These are phyloP conservation scores for Ceratocystis smalleyi DNA, from an alignment of 2,329 filamentous ascomycete genomes.

Conservation along the genomic window DNA sequence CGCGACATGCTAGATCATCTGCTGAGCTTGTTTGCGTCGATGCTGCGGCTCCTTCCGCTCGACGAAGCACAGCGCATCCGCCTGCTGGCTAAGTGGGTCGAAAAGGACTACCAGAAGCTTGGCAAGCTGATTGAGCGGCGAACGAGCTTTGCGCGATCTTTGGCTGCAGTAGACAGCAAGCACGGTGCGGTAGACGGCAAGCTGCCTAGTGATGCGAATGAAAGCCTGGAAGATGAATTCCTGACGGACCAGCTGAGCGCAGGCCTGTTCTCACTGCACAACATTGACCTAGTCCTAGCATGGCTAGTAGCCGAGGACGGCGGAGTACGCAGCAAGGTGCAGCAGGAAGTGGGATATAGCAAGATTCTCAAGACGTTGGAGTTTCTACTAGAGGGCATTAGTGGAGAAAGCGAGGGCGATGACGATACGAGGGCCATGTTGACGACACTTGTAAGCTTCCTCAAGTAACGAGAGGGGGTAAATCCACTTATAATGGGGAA, in stretches of 20 bases:
- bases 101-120: slow-evolving; percentile 84
- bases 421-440: slow-evolving; percentile 40
- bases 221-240: slow-evolving; percentile 55
- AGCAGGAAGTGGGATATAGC: slow-evolving; percentile 44
- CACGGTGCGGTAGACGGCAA: slow-evolving; percentile 19
- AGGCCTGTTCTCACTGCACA: slow-evolving; percentile 70
- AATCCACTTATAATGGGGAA: not conserved
- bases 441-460: slow-evolving; percentile 35
- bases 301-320: slow-evolving; percentile 86
- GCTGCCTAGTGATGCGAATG: slow-evolving; percentile 20
- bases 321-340: slow-evolving; percentile 52
- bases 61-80: slow-evolving; percentile 67
- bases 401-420: slow-evolving; percentile 38
- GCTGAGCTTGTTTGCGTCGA: slow-evolving; percentile 66
- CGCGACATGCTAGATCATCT: slow-evolving; percentile 63
- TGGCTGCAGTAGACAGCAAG: slow-evolving; percentile 43
- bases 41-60: slow-evolving; percentile 65
- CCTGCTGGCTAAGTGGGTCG: slow-evolving; percentile 82
- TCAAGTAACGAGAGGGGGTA: slow-evolving; percentile 21
- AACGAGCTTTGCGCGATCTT: slow-evolving; percentile 48
- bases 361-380: slow-evolving; percentile 52
- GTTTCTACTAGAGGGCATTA: slow-evolving; percentile 38
- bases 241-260: slow-evolving; percentile 64
- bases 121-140: slow-evolving; percentile 55
- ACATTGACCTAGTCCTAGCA: slow-evolving; percentile 67